These are phyloP conservation scores for Beauveria sp. DNA, from an alignment of 2,329 filamentous ascomycete genomes.

Conservation along the genomic window DNA sequence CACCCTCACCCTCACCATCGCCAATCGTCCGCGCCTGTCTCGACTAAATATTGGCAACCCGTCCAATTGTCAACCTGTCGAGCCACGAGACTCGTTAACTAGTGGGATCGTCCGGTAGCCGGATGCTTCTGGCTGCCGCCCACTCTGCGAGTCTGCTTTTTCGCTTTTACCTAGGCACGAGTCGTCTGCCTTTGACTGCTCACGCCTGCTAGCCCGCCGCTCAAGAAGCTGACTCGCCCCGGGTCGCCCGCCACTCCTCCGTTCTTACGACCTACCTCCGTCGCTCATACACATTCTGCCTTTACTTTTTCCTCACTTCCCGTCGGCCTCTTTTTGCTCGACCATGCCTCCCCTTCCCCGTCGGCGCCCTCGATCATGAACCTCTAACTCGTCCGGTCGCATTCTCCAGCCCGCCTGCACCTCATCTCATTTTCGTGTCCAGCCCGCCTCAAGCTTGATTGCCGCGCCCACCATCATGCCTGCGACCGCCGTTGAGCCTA, in stretches of 20 bases:
- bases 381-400: not conserved
- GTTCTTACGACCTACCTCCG: not conserved
- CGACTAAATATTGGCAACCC: not conserved
- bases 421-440: not conserved
- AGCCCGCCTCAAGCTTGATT: not conserved
- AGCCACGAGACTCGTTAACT: not conserved
- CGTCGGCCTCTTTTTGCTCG: not conserved
- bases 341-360: constrained; percentile 1
- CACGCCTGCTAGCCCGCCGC: not conserved
- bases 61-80: not conserved
- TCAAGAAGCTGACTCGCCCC: constrained; percentile 10
- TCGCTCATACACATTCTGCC: not conserved
- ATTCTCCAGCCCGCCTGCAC: not conserved
- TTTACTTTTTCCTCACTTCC: not conserved
- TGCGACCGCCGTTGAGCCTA: constrained; percentile 12
- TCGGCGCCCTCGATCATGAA: not conserved
- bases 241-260: constrained; percentile 6
- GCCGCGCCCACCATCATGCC: constrained; percentile 10
- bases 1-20: not conserved
- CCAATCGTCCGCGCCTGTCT: too few relatives aligned
- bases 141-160: not conserved
- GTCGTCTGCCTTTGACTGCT: not conserved
- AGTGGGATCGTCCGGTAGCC: constrained; percentile 5
- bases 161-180: too few relatives aligned
- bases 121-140: constrained; percentile 3